Conservation (phyloP, 345 rosid species). For the Anacardium occidentale region DNA sequence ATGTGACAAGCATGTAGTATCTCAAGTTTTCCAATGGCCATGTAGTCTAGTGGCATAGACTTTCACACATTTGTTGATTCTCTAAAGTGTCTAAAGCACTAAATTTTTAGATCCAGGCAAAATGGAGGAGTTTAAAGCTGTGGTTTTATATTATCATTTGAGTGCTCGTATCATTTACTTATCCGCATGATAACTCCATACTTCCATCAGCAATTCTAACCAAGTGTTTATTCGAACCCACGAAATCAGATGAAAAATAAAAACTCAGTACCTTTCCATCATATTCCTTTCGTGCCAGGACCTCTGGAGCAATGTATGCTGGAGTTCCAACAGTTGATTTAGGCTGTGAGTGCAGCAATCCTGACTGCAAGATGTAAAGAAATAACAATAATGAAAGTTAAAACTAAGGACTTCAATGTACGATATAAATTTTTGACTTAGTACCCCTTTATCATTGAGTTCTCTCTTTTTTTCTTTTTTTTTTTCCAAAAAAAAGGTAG, state of each 20-base stretch:
- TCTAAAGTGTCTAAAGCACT: no score
- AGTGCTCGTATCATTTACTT: no score
- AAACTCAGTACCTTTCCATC: constrained; percentile 61
- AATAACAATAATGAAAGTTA: neutral
- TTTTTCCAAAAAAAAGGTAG: neutral
- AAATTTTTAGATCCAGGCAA: no score
- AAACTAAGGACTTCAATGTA: neutral
- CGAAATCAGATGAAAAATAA: no score
- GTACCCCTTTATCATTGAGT: neutral
- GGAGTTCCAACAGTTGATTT: constrained; percentile 82
- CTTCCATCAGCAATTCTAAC: no score
- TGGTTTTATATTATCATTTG: no score
- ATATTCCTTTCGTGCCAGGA: constrained; percentile 60
- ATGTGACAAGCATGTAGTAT: neutral
- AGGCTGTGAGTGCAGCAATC: constrained; percentile 61
- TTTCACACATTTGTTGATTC: no score
- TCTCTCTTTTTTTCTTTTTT: no score
- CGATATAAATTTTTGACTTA: neutral
- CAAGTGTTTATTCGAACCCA: no score
- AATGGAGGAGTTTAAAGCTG: no score
- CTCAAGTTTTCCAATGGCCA: neutral
- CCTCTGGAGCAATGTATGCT: constrained; percentile 76
- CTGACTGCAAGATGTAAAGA: constrained; percentile 45
- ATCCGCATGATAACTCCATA: neutral
- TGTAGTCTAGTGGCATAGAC: neutral